phyloP scores from a whole-genome alignment of 129 eudicot genomes.

The Silybum marianum region DNA sequence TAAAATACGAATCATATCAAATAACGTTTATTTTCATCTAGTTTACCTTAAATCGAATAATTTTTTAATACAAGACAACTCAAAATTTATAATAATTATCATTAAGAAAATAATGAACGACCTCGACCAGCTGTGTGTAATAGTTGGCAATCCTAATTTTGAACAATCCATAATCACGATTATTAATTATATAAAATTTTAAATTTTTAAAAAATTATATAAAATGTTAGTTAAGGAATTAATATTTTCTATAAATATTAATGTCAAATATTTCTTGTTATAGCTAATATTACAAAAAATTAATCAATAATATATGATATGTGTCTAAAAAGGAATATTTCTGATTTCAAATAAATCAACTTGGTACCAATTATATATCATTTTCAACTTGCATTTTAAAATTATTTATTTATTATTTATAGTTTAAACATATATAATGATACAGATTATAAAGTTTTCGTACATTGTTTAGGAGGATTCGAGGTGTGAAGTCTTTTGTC shows the following conservation, averaged over 20 bases:
- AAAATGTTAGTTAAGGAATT: not conserved
- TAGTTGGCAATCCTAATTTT: not conserved
- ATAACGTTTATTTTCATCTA: not conserved
- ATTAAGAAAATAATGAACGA: not conserved
- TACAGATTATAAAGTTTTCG: not conserved
- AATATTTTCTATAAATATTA: not conserved
- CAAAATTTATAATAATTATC: not conserved
- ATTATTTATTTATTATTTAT: not conserved
- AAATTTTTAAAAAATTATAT: too few relatives aligned
- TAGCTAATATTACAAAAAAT: slow-evolving; percentile 1
- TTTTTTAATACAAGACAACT: not conserved
- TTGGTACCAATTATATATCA: not conserved
- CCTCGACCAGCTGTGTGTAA: not conserved
- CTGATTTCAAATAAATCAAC: not conserved
- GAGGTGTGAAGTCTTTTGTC: slow-evolving; percentile 12
- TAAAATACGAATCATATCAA: not conserved
- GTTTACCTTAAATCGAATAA: not conserved
- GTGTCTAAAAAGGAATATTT: not conserved
- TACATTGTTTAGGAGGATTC: slow-evolving; percentile 20
- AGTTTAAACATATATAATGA: not conserved
- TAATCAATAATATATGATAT: not conserved
- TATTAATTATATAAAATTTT: not conserved
- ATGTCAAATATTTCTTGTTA: slow-evolving; percentile 14
- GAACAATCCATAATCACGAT: too few relatives aligned
- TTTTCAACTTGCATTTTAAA: not conserved